phyloP scores from a whole-genome alignment of 2,329 filamentous ascomycete species.

The Colletotrichum lini region DNA sequence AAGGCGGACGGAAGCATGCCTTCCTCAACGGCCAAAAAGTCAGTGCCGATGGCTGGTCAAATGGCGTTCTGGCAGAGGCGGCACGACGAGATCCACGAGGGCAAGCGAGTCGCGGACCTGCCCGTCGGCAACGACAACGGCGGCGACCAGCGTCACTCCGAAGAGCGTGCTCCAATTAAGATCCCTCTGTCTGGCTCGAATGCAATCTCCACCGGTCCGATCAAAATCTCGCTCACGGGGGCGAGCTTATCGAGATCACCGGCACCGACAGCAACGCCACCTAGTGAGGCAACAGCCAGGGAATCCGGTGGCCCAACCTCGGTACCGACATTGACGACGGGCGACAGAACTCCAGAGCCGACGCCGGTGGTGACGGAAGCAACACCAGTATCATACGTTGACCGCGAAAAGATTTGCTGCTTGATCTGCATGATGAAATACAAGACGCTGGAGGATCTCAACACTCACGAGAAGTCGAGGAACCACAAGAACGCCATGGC shows the following conservation, averaged over 20 bases:
- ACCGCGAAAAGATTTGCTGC: constrained; percentile 65
- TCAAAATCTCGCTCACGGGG: constrained; percentile 52
- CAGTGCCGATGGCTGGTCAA: constrained; percentile 58
- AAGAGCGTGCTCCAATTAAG: constrained; percentile 43
- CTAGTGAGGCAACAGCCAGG: constrained; percentile 32
- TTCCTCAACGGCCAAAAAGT: constrained; percentile 53
- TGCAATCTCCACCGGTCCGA: constrained; percentile 40
- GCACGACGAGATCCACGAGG: constrained; percentile 56
- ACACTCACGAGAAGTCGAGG: constrained; percentile 59
- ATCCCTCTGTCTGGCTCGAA: constrained; percentile 40
- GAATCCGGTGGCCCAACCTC: constrained; percentile 42
- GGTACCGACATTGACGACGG: constrained; percentile 11
- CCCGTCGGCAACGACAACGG: constrained; percentile 11
- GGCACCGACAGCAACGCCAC: constrained; percentile 5
- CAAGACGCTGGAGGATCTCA: constrained; percentile 59
- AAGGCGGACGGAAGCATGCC: constrained; percentile 61
- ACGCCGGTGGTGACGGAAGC: constrained; percentile 17
- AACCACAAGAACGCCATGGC: constrained; percentile 59
- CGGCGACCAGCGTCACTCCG: constrained; percentile 5
- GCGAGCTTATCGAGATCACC: constrained; percentile 22
- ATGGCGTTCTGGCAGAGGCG: constrained; percentile 63
- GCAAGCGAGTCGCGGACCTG: constrained; percentile 26
- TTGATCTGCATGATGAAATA: constrained; percentile 64
- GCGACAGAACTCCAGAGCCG: constrained; percentile 29
- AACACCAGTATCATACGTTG: constrained; percentile 71